These are phyloP conservation scores for Lactarius akahatsu DNA, from an alignment of 768 basidiomycete genomes.

Conservation along the genomic window DNA sequence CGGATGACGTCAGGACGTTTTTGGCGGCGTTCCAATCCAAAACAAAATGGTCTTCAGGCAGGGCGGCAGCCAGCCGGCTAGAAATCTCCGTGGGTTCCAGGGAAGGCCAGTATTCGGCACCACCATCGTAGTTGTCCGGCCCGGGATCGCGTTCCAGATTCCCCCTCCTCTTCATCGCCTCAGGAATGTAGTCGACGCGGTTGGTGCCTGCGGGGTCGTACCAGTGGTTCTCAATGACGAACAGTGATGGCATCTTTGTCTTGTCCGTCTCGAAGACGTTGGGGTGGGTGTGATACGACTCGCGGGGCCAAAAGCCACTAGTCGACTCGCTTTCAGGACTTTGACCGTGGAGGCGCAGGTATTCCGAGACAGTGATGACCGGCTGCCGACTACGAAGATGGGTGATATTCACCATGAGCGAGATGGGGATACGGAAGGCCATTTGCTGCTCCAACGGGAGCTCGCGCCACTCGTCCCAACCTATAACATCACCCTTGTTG, in stretches of 20 bases:
- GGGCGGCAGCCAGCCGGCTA: neutral
- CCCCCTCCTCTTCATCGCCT: conserved; percentile 37
- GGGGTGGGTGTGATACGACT: conserved; percentile 37
- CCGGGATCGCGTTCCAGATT: conserved; percentile 32
- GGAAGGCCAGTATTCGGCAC: conserved; percentile 17
- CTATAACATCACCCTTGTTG: conserved; percentile 45
- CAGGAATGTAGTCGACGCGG: conserved; percentile 41
- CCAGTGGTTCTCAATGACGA: conserved; percentile 41
- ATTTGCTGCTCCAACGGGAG: conserved; percentile 40
- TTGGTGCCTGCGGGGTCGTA: conserved; percentile 41
- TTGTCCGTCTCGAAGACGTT: conserved; percentile 32
- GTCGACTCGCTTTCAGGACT: conserved; percentile 38
- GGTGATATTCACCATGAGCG: conserved; percentile 45
- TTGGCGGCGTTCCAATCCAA: conserved; percentile 18
- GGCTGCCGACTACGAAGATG: conserved; percentile 40
- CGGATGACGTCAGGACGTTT: neutral
- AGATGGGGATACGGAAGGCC: conserved; percentile 40
- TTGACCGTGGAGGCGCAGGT: conserved; percentile 43
- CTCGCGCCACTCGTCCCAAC: conserved; percentile 44
- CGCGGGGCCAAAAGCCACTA: conserved; percentile 42
- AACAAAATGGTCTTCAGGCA: conserved; percentile 3
- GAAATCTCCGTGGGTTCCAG: conserved; percentile 10
- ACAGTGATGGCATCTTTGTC: conserved; percentile 33
- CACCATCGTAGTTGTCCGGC: conserved; percentile 23
- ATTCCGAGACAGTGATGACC: conserved; percentile 46